Conservation (phyloP, 345 rosid genomes). For the Gossypium mustelinum region DNA sequence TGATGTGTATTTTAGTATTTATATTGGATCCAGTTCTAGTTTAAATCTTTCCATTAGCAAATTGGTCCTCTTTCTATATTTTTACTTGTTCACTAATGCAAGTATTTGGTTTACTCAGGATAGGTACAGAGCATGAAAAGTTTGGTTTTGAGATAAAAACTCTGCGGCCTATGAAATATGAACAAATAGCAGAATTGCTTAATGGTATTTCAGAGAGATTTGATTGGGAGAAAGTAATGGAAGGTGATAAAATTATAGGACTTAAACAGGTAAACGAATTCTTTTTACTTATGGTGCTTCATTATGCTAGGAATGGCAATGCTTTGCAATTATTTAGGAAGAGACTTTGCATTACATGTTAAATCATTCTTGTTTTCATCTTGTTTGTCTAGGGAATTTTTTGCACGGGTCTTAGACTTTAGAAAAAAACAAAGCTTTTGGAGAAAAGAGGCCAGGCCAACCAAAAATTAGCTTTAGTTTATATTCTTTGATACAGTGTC, state of each 20-base stretch:
- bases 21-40: not conserved
- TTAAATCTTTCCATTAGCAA: not conserved
- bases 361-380: not conserved
- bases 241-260: constrained; percentile 83
- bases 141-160: constrained; percentile 87
- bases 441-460: too few species aligned
- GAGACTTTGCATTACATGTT: not conserved
- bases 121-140: constrained; percentile 98
- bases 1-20: not conserved
- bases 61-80: not conserved
- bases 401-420: not conserved
- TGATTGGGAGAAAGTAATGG: constrained; percentile 96
- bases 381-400: not conserved
- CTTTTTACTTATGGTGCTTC: constrained; percentile 9
- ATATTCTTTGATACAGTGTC: too few species aligned
- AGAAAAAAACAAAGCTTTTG: too few species aligned
- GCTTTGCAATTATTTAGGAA: not conserved
- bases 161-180: constrained; percentile 83
- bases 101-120: constrained; percentile 46
- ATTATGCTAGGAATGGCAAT: not conserved
- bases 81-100: constrained; percentile 22
- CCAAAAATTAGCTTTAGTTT: too few species aligned
- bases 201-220: constrained; percentile 96
- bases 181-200: constrained; percentile 86
- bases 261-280: constrained; percentile 69